Percentiles rank a stretch among this genome's conserved stretches.
These are phyloP conservation scores for Setaria viridis DNA, from an alignment of 202 grass and related monocot species.

Conservation along the genomic window DNA sequence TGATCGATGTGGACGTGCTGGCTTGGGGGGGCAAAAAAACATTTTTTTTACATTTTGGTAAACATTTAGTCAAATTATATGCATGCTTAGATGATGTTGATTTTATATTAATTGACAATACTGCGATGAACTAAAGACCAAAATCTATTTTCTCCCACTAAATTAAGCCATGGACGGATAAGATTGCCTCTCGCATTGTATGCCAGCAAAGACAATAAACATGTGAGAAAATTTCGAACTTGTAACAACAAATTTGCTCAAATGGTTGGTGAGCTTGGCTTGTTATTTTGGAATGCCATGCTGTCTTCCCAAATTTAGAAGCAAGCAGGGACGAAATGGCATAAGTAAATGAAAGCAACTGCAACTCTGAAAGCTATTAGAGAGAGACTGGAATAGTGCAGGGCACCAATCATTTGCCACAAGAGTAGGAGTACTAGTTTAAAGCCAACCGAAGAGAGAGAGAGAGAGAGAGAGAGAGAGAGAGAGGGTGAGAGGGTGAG, in stretches of 20 bases:
- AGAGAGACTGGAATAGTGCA: not conserved
- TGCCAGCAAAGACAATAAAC: not conserved
- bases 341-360: conserved; percentile 43
- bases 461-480: not conserved
- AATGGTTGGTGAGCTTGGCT: not conserved
- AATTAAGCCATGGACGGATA: not conserved
- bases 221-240: not conserved
- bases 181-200: not conserved
- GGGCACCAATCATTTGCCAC: conserved; percentile 27
- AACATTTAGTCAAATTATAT: not conserved
- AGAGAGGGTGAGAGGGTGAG: not conserved
- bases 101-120: not conserved
- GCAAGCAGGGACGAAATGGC: conserved; percentile 7
- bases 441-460: not conserved
- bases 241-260: not conserved
- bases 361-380: not conserved
- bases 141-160: not conserved
- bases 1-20: not conserved
- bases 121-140: not conserved
- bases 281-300: not conserved
- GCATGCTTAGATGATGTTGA: not conserved
- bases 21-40: not conserved
- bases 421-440: not conserved
- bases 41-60: not conserved
- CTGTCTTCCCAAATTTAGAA: conserved; percentile 15